Percentiles rank a stretch among this genome's conserved stretches.
Evolutionary conservation across 768 basidiomycete species (phyloP).

Genomic region (Macrolepiota fuliginosa): DNA sequence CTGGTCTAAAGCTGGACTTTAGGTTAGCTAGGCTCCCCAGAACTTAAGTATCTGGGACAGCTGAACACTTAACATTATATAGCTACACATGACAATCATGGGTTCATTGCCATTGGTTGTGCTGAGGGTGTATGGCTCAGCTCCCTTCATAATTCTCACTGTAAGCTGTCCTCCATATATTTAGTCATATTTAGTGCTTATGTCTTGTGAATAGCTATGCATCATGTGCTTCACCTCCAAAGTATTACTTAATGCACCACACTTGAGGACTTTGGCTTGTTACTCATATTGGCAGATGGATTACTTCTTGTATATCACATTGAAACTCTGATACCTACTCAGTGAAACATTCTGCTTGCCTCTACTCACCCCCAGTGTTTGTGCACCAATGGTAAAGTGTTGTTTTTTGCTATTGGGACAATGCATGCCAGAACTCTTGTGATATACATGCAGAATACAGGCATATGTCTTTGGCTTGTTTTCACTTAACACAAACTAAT

Average conservation of each 20-base stretch:
- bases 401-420: slow-evolving; percentile 93
- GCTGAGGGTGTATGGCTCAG: slow-evolving; percentile 98
- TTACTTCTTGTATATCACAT: slow-evolving; percentile 93
- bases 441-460: slow-evolving; percentile 78
- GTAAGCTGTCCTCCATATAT: slow-evolving; percentile 40
- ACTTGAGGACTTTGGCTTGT: slow-evolving; percentile 94
- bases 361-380: slow-evolving; percentile 87
- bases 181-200: not conserved
- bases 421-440: slow-evolving; percentile 87
- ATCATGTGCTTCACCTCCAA: slow-evolving; percentile 90
- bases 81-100: slow-evolving; percentile 86
- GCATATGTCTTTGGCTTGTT: slow-evolving; percentile 43
- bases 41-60: no score
- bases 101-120: slow-evolving; percentile 90
- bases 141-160: slow-evolving; percentile 83
- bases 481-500: slow-evolving; percentile 1
- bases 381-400: slow-evolving; percentile 78
- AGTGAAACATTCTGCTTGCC: slow-evolving; percentile 61
- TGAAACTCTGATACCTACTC: slow-evolving; percentile 92
- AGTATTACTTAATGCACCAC: slow-evolving; percentile 95
- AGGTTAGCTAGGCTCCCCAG: no score
- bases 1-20: no score
- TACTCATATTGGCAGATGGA: slow-evolving; percentile 94
- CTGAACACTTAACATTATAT: slow-evolving; percentile 11
- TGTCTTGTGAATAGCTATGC: slow-evolving; percentile 59